Conservation (phyloP, 139 green algal genomes). For the Chlamydomonas sp. region DNA sequence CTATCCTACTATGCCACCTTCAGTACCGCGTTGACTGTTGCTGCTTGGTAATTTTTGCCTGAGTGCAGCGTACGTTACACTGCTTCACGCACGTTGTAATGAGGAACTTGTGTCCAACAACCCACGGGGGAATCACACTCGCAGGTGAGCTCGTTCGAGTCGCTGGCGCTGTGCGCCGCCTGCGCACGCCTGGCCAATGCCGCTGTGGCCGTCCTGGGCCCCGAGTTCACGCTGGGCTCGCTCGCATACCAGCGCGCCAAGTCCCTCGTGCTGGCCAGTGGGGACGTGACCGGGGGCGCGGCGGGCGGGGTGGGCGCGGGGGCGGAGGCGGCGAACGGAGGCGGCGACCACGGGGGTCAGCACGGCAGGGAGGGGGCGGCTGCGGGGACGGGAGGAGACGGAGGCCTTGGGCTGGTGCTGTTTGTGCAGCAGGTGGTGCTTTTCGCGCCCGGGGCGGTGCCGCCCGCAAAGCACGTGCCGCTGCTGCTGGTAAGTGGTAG, state of each 20-base stretch:
- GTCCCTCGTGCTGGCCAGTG: slow-evolving; percentile 57
- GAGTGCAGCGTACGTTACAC: too few species aligned
- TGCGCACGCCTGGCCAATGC: slow-evolving; percentile 91
- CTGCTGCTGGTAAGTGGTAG: slow-evolving; percentile 60
- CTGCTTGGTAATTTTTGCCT: not conserved
- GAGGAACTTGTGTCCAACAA: not conserved
- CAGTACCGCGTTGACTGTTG: not conserved
- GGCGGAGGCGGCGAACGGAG: not conserved
- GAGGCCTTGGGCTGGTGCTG: slow-evolving; percentile 71
- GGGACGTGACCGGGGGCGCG: slow-evolving; percentile 38
- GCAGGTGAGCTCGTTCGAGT: slow-evolving; percentile 58
- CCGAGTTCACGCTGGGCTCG: slow-evolving; percentile 82
- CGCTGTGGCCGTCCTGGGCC: slow-evolving; percentile 87
- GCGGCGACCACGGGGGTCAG: not conserved
- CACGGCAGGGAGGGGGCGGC: not conserved
- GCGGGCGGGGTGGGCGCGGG: not conserved
- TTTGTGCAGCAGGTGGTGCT: slow-evolving; percentile 95
- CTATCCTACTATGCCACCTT: not conserved
- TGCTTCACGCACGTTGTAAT: not conserved
- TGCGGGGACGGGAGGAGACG: slow-evolving; percentile 17
- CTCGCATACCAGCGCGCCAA: slow-evolving; percentile 72
- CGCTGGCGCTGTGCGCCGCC: slow-evolving; percentile 66
- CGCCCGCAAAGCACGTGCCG: slow-evolving; percentile 49
- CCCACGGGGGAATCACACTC: not conserved
- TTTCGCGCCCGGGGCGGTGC: slow-evolving; percentile 89